Conservation (phyloP, 495 filamentous ascomycete species). For the Staphylotrichum longicolle region DNA sequence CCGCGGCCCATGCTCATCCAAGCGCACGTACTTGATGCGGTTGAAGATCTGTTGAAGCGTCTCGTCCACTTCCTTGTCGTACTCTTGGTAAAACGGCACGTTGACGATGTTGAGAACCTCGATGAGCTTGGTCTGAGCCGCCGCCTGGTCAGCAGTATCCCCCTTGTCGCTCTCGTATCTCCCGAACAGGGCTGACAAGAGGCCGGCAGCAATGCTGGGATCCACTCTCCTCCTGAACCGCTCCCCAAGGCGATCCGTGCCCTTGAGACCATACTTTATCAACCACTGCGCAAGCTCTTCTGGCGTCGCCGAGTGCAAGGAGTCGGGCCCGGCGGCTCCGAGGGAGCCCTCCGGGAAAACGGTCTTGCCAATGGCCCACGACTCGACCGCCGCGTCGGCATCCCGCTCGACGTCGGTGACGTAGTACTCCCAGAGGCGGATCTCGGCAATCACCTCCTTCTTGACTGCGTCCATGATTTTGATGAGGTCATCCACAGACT, state of each 20-base stretch:
- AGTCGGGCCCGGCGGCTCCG: slow-evolving; percentile 44
- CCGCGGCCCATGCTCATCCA: slow-evolving; percentile 90
- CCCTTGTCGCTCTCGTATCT: slow-evolving; percentile 54
- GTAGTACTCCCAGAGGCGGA: slow-evolving; percentile 93
- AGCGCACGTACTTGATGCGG: slow-evolving; percentile 84
- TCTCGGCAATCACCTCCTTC: slow-evolving; percentile 67
- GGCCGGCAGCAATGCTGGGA: slow-evolving; percentile 63
- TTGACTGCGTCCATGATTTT: slow-evolving; percentile 83
- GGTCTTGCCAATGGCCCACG: slow-evolving; percentile 63
- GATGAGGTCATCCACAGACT: slow-evolving; percentile 68
- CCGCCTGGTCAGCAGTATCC: slow-evolving; percentile 43
- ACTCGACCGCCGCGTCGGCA: slow-evolving; percentile 61
- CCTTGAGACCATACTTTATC: slow-evolving; percentile 58
- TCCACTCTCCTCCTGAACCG: slow-evolving; percentile 69
- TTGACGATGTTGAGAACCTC: slow-evolving; percentile 82
- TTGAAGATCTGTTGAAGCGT: slow-evolving; percentile 91
- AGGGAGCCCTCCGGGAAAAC: slow-evolving; percentile 46
- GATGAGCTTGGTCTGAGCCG: slow-evolving; percentile 50
- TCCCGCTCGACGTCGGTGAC: slow-evolving; percentile 75
- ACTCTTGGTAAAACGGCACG: slow-evolving; percentile 83
- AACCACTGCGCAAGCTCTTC: slow-evolving; percentile 55
- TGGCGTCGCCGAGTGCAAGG: slow-evolving; percentile 38
- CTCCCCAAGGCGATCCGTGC: slow-evolving; percentile 70
- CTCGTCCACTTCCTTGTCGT: slow-evolving; percentile 75
- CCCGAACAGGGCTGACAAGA: slow-evolving; percentile 68